phyloP scores from a whole-genome alignment of 2,329 filamentous ascomycete species.

The Aureobasidium sp. region DNA sequence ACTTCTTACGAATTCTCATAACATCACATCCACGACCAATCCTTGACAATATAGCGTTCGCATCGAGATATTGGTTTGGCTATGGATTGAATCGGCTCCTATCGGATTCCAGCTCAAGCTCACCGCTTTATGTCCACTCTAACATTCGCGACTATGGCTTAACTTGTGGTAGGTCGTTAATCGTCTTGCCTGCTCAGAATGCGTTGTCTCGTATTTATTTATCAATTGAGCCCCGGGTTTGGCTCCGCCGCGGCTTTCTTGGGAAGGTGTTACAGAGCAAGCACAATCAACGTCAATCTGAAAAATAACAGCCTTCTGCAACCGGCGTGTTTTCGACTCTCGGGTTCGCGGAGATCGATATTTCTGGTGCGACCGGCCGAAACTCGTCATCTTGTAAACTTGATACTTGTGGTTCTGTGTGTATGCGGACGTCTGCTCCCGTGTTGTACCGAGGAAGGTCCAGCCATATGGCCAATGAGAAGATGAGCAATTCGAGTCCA shows the following conservation, averaged over 20 bases:
- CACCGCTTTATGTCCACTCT: too few relatives aligned
- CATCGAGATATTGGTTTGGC: too few relatives aligned
- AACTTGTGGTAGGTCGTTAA: too few relatives aligned
- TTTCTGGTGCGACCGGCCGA: neutral
- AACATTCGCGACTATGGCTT: too few relatives aligned
- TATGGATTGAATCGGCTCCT: too few relatives aligned
- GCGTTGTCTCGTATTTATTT: too few relatives aligned
- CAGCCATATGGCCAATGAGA: neutral
- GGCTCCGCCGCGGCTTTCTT: neutral
- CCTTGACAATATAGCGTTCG: neutral
- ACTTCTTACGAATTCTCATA: neutral
- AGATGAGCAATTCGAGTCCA: neutral
- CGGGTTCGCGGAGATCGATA: neutral
- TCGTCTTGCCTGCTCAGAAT: too few relatives aligned
- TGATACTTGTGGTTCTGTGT: neutral
- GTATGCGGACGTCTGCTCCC: neutral
- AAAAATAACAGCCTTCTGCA: neutral
- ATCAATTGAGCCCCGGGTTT: neutral
- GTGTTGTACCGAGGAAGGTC: neutral
- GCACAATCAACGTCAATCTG: neutral
- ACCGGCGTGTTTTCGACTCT: neutral
- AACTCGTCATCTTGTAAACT: neutral
- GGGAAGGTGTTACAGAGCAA: neutral
- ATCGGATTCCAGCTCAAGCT: too few relatives aligned
- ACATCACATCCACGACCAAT: neutral